These are phyloP conservation scores for Gossypium schwendimanii DNA, from an alignment of 441 rosid species.

Conservation along the genomic window DNA sequence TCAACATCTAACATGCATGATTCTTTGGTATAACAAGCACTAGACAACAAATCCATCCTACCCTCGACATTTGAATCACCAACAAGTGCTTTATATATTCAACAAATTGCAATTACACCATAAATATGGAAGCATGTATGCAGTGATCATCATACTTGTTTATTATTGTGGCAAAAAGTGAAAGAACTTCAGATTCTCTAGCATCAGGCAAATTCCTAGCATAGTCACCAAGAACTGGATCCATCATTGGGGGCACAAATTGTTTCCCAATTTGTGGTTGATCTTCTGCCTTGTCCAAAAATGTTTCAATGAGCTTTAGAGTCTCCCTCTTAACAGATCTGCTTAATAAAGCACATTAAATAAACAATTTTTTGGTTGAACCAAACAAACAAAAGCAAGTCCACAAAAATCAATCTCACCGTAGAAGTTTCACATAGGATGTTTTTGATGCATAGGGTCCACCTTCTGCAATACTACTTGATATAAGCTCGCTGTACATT, in stretches of 20 bases:
- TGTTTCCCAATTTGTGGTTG: conserved; percentile 97
- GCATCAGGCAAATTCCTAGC: conserved; percentile 99
- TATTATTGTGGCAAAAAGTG: conserved; percentile 97
- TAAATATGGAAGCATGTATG: background rate
- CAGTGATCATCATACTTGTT: conserved; percentile 58
- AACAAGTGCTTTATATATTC: background rate
- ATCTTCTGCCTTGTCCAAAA: conserved; percentile 98
- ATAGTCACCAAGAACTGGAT: conserved; percentile 94
- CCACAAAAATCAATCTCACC: conserved; percentile 38
- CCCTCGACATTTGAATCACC: background rate
- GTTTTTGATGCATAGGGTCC: conserved; percentile 93
- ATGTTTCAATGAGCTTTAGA: conserved; percentile 95
- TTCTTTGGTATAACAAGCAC: background rate
- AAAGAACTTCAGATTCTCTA: conserved; percentile 98
- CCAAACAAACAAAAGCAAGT: conserved; percentile 15
- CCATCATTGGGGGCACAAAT: conserved; percentile 99
- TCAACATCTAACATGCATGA: background rate
- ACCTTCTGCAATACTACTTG: conserved; percentile 85
- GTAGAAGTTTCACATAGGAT: conserved; percentile 84
- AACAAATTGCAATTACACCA: background rate
- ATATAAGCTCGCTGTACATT: conserved; percentile 99
- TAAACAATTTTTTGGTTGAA: conserved; percentile 1
- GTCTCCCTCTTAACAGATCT: conserved; percentile 99
- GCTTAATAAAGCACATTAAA: conserved; percentile 21
- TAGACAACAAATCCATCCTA: conserved; percentile 2